These are phyloP conservation scores for Pogostemon cablin DNA, from an alignment of 257 asterid genomes.

Conservation along the genomic window DNA sequence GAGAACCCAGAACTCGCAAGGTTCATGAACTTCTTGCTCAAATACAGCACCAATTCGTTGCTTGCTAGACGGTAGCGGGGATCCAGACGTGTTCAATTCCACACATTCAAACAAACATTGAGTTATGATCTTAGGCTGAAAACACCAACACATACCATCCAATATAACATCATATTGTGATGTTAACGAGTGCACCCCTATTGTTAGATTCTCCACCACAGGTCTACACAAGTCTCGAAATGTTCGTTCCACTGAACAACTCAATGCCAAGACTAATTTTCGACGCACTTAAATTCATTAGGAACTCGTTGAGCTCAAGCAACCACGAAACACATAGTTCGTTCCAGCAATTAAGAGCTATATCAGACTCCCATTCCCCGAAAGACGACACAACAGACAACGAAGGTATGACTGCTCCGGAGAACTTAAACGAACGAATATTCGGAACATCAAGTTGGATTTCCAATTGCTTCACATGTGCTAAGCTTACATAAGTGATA, in stretches of 20 bases:
- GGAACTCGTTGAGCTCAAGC: neutral
- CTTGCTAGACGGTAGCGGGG: neutral
- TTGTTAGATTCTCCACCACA: slow-evolving; percentile 23
- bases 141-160: slow-evolving; percentile 14
- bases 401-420: neutral
- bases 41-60: slow-evolving; percentile 5
- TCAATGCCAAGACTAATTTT: slow-evolving; percentile 18
- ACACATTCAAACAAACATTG: neutral
- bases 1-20: neutral
- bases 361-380: slow-evolving; percentile 17
- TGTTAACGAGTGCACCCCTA: neutral
- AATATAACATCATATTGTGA: neutral
- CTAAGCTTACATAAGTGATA: slow-evolving; percentile 4
- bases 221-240: neutral
- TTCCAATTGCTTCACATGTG: neutral
- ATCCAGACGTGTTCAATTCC: neutral
- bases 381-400: neutral
- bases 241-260: neutral
- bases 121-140: slow-evolving; percentile 10
- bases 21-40: slow-evolving; percentile 9
- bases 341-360: neutral
- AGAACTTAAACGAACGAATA: neutral
- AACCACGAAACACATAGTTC: slow-evolving; percentile 7
- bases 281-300: neutral
- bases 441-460: slow-evolving; percentile 26